Percentiles rank a stretch among this genome's conserved stretches.
phyloP scores from a whole-genome alignment of 2,329 filamentous ascomycete genomes.

The Tolypocladium ovalisporum region DNA sequence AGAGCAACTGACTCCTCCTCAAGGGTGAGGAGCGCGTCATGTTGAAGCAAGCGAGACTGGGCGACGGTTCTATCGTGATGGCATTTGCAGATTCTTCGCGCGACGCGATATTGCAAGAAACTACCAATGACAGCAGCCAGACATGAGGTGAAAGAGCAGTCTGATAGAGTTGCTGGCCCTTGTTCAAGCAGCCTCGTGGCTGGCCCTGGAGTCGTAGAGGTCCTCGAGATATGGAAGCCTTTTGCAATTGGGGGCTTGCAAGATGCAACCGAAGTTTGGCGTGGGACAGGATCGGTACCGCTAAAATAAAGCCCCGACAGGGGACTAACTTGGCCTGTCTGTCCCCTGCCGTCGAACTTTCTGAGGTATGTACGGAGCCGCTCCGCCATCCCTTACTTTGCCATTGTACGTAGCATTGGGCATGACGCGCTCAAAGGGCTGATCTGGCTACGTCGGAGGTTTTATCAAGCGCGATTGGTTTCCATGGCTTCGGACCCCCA shows the following conservation, averaged over 20 bases:
- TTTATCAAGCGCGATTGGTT: not conserved
- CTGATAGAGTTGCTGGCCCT: not conserved
- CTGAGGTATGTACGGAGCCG: too few relatives aligned
- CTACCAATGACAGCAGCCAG: not conserved
- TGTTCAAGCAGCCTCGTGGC: not conserved
- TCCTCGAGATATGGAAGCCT: not conserved
- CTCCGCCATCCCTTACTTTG: too few relatives aligned
- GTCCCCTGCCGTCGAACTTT: not conserved
- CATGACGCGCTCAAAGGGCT: too few relatives aligned
- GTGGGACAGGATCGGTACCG: conserved; percentile 5
- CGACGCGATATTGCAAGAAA: not conserved
- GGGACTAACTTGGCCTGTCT: not conserved
- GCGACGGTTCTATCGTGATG: conserved; percentile 7
- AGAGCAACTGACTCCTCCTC: conserved; percentile 25
- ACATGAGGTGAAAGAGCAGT: not conserved
- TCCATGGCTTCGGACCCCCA: not conserved
- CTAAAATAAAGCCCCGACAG: conserved; percentile 9
- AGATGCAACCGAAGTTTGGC: not conserved
- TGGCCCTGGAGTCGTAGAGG: not conserved
- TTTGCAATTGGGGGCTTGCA: not conserved
- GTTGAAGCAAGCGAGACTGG: conserved; percentile 1
- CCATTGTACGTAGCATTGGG: too few relatives aligned
- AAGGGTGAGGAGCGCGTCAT: conserved; percentile 35
- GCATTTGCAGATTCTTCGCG: conserved; percentile 6
- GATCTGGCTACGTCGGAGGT: not conserved